phyloP scores from a whole-genome alignment of 73 alveolate species.

The Paramecium pentaurelia region DNA sequence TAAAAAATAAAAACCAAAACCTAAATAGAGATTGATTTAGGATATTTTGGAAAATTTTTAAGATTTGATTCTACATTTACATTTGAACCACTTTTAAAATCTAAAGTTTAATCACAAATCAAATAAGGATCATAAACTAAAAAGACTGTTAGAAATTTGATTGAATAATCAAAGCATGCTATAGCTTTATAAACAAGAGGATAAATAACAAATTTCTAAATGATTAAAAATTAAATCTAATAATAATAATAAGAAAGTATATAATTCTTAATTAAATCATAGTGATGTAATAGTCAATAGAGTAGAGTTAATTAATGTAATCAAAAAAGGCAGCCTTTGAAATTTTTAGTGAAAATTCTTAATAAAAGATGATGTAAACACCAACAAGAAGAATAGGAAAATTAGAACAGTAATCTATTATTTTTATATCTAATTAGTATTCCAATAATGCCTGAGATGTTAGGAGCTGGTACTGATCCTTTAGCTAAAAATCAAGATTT shows the following conservation, averaged over 20 bases:
- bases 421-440: not conserved
- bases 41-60: constrained; percentile 71
- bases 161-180: constrained; percentile 45
- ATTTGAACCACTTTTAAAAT: constrained; percentile 48
- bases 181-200: not conserved
- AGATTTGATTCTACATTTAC: constrained; percentile 55
- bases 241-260: not conserved
- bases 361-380: constrained; percentile 35
- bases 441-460: constrained; percentile 67
- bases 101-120: not conserved
- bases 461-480: constrained; percentile 92
- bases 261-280: not conserved
- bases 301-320: not conserved
- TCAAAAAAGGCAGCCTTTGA: constrained; percentile 38
- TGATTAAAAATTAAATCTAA: not conserved
- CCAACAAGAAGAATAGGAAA: constrained; percentile 82
- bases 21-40: constrained; percentile 75
- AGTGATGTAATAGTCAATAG: not conserved
- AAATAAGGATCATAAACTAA: constrained; percentile 22
- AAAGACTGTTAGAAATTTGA: constrained; percentile 53
- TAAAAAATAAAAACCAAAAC: not conserved
- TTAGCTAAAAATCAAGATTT: constrained; percentile 74
- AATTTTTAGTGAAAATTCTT: constrained; percentile 43
- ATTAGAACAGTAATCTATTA: constrained; percentile 69
- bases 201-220: not conserved